These are phyloP conservation scores for Asterochloris sp. DNA, from an alignment of 139 green algal species.

Conservation along the genomic window DNA sequence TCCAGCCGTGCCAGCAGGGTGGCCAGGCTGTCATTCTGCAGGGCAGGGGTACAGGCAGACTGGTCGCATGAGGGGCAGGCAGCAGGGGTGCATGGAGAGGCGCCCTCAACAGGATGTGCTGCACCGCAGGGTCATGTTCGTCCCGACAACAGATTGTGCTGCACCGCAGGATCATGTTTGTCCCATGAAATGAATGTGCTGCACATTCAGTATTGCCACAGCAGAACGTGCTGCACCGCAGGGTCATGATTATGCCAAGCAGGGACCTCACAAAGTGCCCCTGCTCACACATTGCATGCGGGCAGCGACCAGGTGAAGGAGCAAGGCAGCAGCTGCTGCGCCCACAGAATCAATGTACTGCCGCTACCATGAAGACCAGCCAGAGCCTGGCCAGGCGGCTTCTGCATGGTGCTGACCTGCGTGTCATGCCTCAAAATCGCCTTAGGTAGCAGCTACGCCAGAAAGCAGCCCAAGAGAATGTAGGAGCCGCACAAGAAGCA, in stretches of 20 bases:
- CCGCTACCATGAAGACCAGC: too few species aligned
- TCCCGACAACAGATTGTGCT: too few species aligned
- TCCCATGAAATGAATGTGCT: too few species aligned
- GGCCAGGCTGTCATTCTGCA: conserved; percentile 80
- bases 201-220: too few species aligned
- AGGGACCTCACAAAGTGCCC: neutral
- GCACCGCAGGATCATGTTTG: neutral
- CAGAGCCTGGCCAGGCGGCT: too few species aligned
- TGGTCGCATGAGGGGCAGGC: neutral
- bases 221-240: neutral
- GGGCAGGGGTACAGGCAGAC: neutral
- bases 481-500: neutral
- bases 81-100: neutral
- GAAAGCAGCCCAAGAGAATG: neutral
- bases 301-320: neutral
- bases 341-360: too few species aligned
- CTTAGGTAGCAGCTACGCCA: too few species aligned
- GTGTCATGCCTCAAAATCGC: too few species aligned
- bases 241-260: neutral
- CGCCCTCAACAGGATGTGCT: neutral
- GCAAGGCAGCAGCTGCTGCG: too few species aligned
- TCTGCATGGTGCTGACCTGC: too few species aligned
- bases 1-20: conserved; percentile 87
- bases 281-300: neutral
- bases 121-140: too few species aligned